Conservation (phyloP, 116 monocot genomes). For the Cymodocea nodosa region DNA sequence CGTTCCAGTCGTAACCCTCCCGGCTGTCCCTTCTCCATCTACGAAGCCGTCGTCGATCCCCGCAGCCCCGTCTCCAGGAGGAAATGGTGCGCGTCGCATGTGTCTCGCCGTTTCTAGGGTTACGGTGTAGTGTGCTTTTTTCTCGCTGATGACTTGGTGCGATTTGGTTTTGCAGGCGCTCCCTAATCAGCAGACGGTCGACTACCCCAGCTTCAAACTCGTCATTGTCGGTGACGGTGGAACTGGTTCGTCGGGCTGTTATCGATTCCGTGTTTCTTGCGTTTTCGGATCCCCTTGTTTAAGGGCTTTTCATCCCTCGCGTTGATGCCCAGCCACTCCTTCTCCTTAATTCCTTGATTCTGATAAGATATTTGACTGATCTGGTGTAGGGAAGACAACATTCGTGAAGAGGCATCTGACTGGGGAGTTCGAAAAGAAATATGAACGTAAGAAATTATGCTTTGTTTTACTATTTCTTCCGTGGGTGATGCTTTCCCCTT, state of each 20-base stretch:
- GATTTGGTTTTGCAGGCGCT: conserved; percentile 22
- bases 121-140: background rate
- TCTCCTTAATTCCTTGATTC: background rate
- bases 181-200: conserved; percentile 35
- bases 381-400: conserved; percentile 52
- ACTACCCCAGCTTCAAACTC: conserved; percentile 53
- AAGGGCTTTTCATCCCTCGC: no score
- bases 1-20: background rate
- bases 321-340: no score
- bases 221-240: conserved; percentile 51
- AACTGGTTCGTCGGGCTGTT: conserved; percentile 16
- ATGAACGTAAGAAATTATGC: conserved; percentile 32
- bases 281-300: background rate
- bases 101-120: no score
- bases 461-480: no score
- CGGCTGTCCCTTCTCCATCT: no score
- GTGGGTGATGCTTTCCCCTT: background rate
- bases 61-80: background rate
- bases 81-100: background rate
- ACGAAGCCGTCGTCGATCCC: background rate
- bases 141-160: background rate
- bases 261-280: background rate
- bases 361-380: background rate
- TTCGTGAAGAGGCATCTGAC: conserved; percentile 80
- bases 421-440: conserved; percentile 74